Conservation (phyloP, 495 filamentous ascomycete species). For the Opeltia flavorubescens region DNA sequence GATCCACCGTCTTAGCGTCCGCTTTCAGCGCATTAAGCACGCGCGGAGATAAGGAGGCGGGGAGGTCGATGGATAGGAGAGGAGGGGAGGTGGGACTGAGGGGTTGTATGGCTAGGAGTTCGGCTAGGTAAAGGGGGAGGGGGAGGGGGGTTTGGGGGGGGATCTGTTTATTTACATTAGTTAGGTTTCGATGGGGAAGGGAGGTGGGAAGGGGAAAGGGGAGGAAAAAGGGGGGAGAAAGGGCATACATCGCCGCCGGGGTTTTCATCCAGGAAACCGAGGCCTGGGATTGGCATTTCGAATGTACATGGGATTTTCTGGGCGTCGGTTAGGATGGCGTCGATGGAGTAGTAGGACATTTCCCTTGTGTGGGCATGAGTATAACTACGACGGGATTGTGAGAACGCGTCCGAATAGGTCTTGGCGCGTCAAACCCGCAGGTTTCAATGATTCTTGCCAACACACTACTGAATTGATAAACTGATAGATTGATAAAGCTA, state of each 20-base stretch:
- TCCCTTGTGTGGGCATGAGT: constrained; percentile 20
- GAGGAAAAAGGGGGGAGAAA: constrained; percentile 13
- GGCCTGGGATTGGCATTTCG: constrained; percentile 68
- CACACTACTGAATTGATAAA: too few relatives aligned
- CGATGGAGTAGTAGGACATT: constrained; percentile 89
- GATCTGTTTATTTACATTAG: constrained; percentile 33
- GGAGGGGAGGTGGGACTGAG: constrained; percentile 36
- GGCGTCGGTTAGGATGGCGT: constrained; percentile 78
- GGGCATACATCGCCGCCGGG: constrained; percentile 43
- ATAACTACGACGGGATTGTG: not conserved
- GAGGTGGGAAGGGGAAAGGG: constrained; percentile 17
- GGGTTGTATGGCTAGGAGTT: constrained; percentile 74
- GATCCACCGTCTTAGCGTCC: constrained; percentile 70
- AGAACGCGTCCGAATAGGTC: not conserved
- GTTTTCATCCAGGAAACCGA: constrained; percentile 80
- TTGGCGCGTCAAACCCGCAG: not conserved
- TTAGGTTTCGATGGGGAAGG: not conserved
- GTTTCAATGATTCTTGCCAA: not conserved
- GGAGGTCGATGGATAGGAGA: constrained; percentile 70
- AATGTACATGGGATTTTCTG: constrained; percentile 95
- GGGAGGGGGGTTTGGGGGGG: constrained; percentile 65
- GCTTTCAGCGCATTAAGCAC: constrained; percentile 87
- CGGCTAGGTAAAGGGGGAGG: constrained; percentile 91
- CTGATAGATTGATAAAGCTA: too few relatives aligned
- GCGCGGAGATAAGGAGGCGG: constrained; percentile 58